These are phyloP conservation scores for Kazachstania viticola DNA, from an alignment of 805 yeast genomes.

Conservation along the genomic window DNA sequence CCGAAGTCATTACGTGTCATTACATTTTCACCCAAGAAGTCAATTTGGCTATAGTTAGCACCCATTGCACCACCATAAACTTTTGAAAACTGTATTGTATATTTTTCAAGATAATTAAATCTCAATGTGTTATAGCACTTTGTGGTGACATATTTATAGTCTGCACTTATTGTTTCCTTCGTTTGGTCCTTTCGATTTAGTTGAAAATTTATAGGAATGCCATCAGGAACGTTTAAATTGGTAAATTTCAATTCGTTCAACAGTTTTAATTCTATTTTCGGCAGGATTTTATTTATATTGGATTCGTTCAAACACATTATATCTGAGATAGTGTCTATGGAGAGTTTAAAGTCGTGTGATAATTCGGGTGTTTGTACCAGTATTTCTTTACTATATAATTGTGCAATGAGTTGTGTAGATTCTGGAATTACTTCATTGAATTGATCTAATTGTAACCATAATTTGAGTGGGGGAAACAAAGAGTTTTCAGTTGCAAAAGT, in stretches of 20 bases:
- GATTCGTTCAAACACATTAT: no score
- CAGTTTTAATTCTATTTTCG: no score
- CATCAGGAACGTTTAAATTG: no score
- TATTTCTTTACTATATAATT: constrained; percentile 10
- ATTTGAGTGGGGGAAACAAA: constrained; percentile 9
- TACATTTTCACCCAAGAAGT: constrained; percentile 14
- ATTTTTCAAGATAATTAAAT: constrained; percentile 19
- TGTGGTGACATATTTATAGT: constrained; percentile 14
- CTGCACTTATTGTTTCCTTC: constrained; percentile 2
- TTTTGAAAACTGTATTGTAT: constrained; percentile 22
- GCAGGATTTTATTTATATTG: no score
- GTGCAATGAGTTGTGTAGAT: constrained; percentile 15
- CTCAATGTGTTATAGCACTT: constrained; percentile 17
- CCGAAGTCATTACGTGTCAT: constrained; percentile 4
- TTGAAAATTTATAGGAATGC: no score
- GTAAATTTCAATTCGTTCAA: no score
- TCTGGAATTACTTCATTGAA: constrained; percentile 13
- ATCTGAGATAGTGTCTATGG: constrained; percentile 2
- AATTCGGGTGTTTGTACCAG: constrained; percentile 18
- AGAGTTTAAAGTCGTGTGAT: constrained; percentile 15
- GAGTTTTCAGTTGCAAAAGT: constrained; percentile 14
- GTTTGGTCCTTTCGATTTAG: no score
- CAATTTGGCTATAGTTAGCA: constrained; percentile 19
- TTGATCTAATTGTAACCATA: constrained; percentile 24
- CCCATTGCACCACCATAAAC: constrained; percentile 19